Base-by-base conservation (phyloP, 768 basidiomycete species). In the Mrakia blollopis region DNA sequence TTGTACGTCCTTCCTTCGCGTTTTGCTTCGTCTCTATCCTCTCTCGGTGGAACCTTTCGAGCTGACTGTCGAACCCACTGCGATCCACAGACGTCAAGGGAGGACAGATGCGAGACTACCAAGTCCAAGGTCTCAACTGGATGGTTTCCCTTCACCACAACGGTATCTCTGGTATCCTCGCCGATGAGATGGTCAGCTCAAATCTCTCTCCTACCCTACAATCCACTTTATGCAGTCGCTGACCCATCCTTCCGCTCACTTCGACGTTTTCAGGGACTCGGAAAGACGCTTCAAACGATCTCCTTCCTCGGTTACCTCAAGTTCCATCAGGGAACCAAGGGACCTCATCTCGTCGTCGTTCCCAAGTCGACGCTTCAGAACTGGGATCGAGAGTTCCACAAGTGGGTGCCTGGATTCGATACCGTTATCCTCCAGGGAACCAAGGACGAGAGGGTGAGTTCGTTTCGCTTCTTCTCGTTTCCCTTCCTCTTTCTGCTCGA, bases 341-440 rank as follows among this genome's bases (percentile, higher is more conserved):
- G 97, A 2, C 94, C 93, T 5, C 96, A 98, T 83, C 88, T 98
- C 32, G 89, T 99, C 81, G 92, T 98, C 77, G 97, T 98, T 8
- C 97, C 97, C n/a, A 98, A 98, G 84, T 95, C 94, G 1, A 99
- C 96, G 0, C 86, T 98, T 35, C 93, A 98, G 83, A 99, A 98
- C 82, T 99, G 97, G 97, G 85, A 88, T 25, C 90, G 97, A 80
- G 97, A 99, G 85, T 94, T 99, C 80, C 88, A 87, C 78, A 88
- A 87, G 79, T 98, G 97, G 97, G 90, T 92, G 0, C 91, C 93
- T 0, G 92, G 93, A 75, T 90, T 97, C 84, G 91, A 89, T 76
- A 88, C 91, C 23, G 87, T 92, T 69, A 84, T 93, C 16, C 85
- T 98, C 18, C 91, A 93, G 8, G 97, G 96, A 1, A 88, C 88